These are phyloP conservation scores for Cucurbita pepo DNA, from an alignment of 306 rosid species.

Conservation along the genomic window DNA sequence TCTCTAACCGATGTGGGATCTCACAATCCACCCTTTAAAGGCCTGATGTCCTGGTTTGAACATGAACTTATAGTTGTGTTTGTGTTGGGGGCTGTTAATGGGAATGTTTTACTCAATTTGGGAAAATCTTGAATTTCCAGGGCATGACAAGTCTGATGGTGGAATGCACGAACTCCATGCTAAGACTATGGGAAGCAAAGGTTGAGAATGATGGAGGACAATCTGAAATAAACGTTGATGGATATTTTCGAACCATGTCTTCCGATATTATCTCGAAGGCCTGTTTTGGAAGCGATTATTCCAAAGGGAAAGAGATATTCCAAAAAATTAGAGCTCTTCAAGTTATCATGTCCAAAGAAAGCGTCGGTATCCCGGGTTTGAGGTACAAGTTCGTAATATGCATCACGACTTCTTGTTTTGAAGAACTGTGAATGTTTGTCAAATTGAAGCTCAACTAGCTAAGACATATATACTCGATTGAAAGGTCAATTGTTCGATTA, in stretches of 20 bases:
- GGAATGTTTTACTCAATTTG: neutral
- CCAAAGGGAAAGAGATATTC: slow-evolving; percentile 46
- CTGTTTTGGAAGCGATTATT: slow-evolving; percentile 58
- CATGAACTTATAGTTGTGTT: no score
- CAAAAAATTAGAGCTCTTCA: slow-evolving; percentile 46
- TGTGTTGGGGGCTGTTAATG: no score
- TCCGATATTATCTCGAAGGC: slow-evolving; percentile 48
- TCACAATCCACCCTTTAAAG: no score
- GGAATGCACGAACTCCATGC: slow-evolving; percentile 25
- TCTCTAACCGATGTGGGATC: no score
- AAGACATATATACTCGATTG: neutral
- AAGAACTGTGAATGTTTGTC: neutral
- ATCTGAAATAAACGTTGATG: slow-evolving; percentile 34
- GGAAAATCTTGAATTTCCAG: slow-evolving; percentile 14
- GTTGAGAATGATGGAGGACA: slow-evolving; percentile 25
- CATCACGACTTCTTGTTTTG: neutral
- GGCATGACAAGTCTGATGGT: slow-evolving; percentile 49
- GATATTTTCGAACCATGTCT: slow-evolving; percentile 35
- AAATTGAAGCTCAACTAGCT: neutral
- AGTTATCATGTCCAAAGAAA: slow-evolving; percentile 19
- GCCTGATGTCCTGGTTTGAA: no score
- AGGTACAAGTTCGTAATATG: slow-evolving; percentile 15
- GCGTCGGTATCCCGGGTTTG: slow-evolving; percentile 42
- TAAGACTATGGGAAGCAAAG: slow-evolving; percentile 38
- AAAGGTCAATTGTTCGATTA: neutral